Conservation (phyloP, 768 basidiomycete species). For the Lentinula sp. region DNA sequence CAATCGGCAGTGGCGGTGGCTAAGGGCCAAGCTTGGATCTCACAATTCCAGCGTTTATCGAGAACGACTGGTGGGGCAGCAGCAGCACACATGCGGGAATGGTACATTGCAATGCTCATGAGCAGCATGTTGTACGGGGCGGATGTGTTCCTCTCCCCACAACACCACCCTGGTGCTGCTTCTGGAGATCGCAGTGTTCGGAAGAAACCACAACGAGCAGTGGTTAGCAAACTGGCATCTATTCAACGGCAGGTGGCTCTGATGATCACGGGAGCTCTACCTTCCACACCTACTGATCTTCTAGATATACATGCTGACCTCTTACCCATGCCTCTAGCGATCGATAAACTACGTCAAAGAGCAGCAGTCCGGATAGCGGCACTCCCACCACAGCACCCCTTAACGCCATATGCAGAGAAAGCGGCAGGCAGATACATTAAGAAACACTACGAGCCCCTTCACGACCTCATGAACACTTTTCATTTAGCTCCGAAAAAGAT, state of each 20-base stretch:
- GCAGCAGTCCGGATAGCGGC: no score
- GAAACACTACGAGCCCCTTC: no score
- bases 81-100: background rate
- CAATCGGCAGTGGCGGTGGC: constrained; percentile 7
- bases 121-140: background rate
- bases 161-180: background rate
- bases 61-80: constrained; percentile 3
- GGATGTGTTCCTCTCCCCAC: background rate
- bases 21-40: constrained; percentile 9
- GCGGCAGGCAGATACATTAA: no score
- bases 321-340: no score
- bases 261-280: no score
- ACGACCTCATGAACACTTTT: no score
- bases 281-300: no score
- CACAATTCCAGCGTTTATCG: constrained; percentile 4
- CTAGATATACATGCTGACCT: no score
- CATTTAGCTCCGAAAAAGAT: no score
- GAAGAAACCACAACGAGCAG: background rate
- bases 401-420: no score
- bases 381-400: no score
- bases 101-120: constrained; percentile 3
- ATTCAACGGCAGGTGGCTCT: background rate
- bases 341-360: no score
- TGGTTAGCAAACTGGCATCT: background rate
- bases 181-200: background rate